These are phyloP conservation scores for Apiospora arundinis DNA, from an alignment of 2,329 filamentous ascomycete species.

Conservation along the genomic window DNA sequence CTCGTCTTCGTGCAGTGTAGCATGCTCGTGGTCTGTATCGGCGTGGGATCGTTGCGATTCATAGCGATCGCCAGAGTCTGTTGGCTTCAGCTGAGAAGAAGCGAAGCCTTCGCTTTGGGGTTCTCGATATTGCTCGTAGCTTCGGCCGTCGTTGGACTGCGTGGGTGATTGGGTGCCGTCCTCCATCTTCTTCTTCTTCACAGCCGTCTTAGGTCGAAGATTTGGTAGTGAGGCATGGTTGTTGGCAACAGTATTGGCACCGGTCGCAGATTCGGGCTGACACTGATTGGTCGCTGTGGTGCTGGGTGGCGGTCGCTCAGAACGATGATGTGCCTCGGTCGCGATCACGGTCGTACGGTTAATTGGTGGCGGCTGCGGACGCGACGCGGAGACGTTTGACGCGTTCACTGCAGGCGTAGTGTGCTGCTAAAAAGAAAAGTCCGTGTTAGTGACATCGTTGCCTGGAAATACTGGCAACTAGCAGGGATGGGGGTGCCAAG, in stretches of 20 bases:
- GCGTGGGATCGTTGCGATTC: slow-evolving; percentile 33
- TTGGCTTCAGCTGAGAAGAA: slow-evolving; percentile 34
- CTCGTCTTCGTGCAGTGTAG: slow-evolving; percentile 53
- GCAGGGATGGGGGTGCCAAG: not conserved
- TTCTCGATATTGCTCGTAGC: slow-evolving; percentile 55
- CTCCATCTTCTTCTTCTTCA: slow-evolving; percentile 42
- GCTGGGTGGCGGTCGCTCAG: not conserved
- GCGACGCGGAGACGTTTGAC: not conserved
- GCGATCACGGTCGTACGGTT: not conserved
- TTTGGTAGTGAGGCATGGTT: not conserved
- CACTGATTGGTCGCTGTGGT: not conserved
- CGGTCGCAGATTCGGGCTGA: not conserved
- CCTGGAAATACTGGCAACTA: not conserved
- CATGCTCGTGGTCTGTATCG: slow-evolving; percentile 34
- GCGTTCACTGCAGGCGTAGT: slow-evolving; percentile 1
- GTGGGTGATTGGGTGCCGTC: slow-evolving; percentile 60
- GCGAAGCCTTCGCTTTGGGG: slow-evolving; percentile 21
- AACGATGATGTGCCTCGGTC: not conserved
- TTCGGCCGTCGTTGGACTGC: slow-evolving; percentile 62
- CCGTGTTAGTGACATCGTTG: slow-evolving; percentile 13
- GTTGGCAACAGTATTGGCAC: not conserved
- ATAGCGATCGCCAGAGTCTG: slow-evolving; percentile 37
- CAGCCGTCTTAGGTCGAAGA: slow-evolving; percentile 21
- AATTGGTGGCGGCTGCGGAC: slow-evolving; percentile 8
- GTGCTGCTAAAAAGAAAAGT: slow-evolving; percentile 2